A percentile compares a stretch with the other conserved stretches of the same genome.
Conservation (phyloP, 129 eudicot species). For the Saussurea involucrata region DNA sequence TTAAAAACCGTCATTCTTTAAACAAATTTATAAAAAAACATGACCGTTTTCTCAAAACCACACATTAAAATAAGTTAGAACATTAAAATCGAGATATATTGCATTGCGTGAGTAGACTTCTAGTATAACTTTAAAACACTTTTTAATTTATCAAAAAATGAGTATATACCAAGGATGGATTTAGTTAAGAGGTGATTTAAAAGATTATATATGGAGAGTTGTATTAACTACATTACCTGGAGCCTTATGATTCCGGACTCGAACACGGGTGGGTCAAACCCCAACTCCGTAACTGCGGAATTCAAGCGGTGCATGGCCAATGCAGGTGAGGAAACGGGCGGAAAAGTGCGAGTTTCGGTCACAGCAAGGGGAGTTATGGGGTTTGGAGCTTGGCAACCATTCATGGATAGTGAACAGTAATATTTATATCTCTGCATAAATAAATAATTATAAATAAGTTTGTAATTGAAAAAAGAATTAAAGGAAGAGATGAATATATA, state of each 20-base stretch:
- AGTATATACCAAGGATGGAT: background rate
- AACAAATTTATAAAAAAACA: no score
- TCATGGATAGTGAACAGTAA: conserved; percentile 68
- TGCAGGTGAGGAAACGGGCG: conserved; percentile 50
- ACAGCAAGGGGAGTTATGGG: conserved; percentile 51
- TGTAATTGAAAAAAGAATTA: background rate
- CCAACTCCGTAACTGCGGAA: conserved; percentile 51
- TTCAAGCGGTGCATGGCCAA: conserved; percentile 70
- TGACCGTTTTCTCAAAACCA: no score
- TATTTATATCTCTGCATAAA: conserved; percentile 41
- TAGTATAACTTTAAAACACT: no score
- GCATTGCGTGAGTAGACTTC: no score
- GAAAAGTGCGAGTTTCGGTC: conserved; percentile 64
- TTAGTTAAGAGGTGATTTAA: no score
- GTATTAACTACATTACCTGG: conserved; percentile 41
- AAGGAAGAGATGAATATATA: background rate
- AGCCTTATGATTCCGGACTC: conserved; percentile 79
- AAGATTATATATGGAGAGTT: background rate
- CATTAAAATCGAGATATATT: no score
- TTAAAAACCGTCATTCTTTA: no score
- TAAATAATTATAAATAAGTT: no score
- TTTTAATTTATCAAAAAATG: no score
- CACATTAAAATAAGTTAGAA: no score
- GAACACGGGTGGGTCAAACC: conserved; percentile 35
- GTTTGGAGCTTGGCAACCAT: conserved; percentile 61